Conservation (phyloP, 2,329 filamentous ascomycete genomes). For the Pseudogymnoascus pannorum region DNA sequence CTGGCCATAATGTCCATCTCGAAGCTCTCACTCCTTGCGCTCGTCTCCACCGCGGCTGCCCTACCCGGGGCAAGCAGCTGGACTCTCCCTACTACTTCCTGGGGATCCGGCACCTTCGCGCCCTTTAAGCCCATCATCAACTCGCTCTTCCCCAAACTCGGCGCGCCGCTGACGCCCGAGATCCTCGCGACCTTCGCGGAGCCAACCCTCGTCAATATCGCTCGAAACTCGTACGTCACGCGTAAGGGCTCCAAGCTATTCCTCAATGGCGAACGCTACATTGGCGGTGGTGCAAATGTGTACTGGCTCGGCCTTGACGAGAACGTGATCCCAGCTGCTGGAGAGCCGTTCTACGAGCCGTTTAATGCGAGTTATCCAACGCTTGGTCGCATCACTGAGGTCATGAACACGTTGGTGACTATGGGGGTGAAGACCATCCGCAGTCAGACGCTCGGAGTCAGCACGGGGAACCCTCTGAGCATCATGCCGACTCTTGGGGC, state of each 20-base stretch:
- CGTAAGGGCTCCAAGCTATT: slow-evolving; percentile 32
- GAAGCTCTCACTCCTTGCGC: slow-evolving; percentile 30
- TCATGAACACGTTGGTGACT: slow-evolving; percentile 37
- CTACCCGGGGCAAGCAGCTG: slow-evolving; percentile 95
- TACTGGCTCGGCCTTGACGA: slow-evolving; percentile 46
- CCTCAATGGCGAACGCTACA: slow-evolving; percentile 35
- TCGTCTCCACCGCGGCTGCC: slow-evolving; percentile 44
- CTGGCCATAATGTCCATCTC: slow-evolving; percentile 51
- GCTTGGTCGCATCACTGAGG: slow-evolving; percentile 38
- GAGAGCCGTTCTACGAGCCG: slow-evolving; percentile 38
- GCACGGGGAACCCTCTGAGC: slow-evolving; percentile 40
- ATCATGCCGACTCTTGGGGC: slow-evolving; percentile 34
- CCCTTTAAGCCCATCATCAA: slow-evolving; percentile 66
- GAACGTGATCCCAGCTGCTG: slow-evolving; percentile 38
- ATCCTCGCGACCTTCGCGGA: slow-evolving; percentile 18
- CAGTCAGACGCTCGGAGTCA: slow-evolving; percentile 40
- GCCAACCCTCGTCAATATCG: slow-evolving; percentile 15
- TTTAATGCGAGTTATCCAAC: slow-evolving; percentile 40
- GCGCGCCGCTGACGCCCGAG: slow-evolving; percentile 17
- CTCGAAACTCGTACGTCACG: slow-evolving; percentile 25
- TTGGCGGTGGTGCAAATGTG: slow-evolving; percentile 40
- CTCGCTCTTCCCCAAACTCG: slow-evolving; percentile 13
- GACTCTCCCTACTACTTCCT: slow-evolving; percentile 78
- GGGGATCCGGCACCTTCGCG: slow-evolving; percentile 85
- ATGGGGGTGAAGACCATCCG: slow-evolving; percentile 40